Evolutionary conservation across 306 rosid genomes (phyloP).

Genomic region (Urtica urens): DNA sequence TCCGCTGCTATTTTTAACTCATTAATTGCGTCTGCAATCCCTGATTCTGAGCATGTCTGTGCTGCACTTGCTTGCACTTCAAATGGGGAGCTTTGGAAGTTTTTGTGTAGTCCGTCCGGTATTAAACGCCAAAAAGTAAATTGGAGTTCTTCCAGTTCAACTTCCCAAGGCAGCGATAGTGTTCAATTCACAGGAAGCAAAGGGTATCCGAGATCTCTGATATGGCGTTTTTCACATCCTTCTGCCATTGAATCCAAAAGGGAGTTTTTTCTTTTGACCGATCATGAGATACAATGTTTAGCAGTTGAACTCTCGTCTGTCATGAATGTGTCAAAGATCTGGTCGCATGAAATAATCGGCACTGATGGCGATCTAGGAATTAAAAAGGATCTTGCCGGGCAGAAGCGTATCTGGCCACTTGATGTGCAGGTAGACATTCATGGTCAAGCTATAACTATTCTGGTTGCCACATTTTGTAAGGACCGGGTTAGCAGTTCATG

Average conservation of each 20-base stretch:
- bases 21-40: conserved; percentile 56
- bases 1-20: conserved; percentile 48
- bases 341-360: conserved; percentile 85
- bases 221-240: conserved; percentile 54
- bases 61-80: conserved; percentile 69
- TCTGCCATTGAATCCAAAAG: conserved; percentile 27
- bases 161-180: conserved; percentile 38
- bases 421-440: conserved; percentile 66
- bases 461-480: conserved; percentile 76
- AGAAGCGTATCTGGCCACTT: conserved; percentile 87
- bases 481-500: conserved; percentile 85
- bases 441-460: conserved; percentile 69
- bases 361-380: conserved; percentile 74
- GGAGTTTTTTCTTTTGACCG: conserved; percentile 64
- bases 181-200: conserved; percentile 32
- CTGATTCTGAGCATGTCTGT: conserved; percentile 35
- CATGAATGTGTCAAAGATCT: conserved; percentile 47
- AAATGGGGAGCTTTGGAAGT: conserved; percentile 73
- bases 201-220: conserved; percentile 91
- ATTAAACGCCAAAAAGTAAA: conserved; percentile 41
- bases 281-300: conserved; percentile 70
- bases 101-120: conserved; percentile 57
- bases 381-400: conserved; percentile 92
- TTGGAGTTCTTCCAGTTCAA: conserved; percentile 19
- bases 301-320: conserved; percentile 39